phyloP scores from a whole-genome alignment of 192 early-diverging fungal genomes.

The Lunasporangiospora selenospora region DNA sequence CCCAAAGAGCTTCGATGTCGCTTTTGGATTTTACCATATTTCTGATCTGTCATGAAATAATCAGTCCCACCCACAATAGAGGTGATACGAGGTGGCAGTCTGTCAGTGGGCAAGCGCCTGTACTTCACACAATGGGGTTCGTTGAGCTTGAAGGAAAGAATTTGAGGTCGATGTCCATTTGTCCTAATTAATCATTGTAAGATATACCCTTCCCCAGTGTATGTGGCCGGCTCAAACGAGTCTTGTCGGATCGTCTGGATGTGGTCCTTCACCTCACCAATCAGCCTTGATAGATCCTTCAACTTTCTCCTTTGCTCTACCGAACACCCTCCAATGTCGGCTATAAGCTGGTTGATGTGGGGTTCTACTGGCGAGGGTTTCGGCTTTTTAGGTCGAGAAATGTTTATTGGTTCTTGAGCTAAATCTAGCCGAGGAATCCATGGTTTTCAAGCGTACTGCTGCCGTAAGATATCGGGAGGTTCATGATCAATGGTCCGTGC shows the following conservation, averaged over 20 bases:
- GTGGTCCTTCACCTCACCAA: background rate
- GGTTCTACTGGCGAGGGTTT: background rate
- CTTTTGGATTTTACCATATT: background rate
- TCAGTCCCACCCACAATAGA: conserved; percentile 1
- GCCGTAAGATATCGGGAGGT: background rate
- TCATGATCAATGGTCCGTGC: background rate
- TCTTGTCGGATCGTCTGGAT: background rate
- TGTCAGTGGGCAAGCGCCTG: background rate
- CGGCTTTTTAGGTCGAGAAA: background rate
- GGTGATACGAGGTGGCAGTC: background rate
- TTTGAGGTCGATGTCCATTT: conserved; percentile 13
- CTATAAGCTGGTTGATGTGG: conserved; percentile 3
- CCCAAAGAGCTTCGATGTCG: background rate
- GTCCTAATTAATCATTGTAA: conserved; percentile 8
- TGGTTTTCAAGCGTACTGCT: conserved; percentile 1
- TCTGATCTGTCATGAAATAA: background rate
- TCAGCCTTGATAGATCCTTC: background rate
- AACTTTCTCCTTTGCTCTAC: background rate
- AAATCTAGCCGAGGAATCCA: background rate
- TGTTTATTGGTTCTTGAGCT: background rate
- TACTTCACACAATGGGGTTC: conserved; percentile 1
- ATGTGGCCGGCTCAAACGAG: background rate
- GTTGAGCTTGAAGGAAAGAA: conserved; percentile 8
- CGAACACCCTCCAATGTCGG: conserved; percentile 3
- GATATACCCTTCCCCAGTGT: background rate